These are phyloP conservation scores for Talaromyces sp. DNA, from an alignment of 2,329 filamentous ascomycete genomes.

Conservation along the genomic window DNA sequence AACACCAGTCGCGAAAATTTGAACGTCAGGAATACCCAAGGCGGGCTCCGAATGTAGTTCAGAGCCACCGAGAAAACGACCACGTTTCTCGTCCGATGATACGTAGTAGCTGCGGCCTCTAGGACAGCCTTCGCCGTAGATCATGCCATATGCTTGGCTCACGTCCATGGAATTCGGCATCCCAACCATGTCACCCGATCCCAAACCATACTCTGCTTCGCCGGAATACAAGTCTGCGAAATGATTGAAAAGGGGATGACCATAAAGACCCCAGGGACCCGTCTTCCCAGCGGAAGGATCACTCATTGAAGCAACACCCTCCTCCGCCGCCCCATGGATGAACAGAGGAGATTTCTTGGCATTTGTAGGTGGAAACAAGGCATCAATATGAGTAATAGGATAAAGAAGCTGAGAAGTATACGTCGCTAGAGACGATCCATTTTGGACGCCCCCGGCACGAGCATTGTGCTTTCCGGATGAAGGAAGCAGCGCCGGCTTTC, in stretches of 20 bases:
- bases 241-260: slow-evolving; percentile 68
- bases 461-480: slow-evolving; percentile 49
- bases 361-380: slow-evolving; percentile 61
- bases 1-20: slow-evolving; percentile 63
- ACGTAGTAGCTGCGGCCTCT: slow-evolving; percentile 77
- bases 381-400: slow-evolving; percentile 73
- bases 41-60: slow-evolving; percentile 57
- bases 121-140: slow-evolving; percentile 81
- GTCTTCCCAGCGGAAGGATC: slow-evolving; percentile 71
- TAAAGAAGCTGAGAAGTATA: slow-evolving; percentile 81
- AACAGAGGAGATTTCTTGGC: slow-evolving; percentile 70
- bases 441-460: slow-evolving; percentile 55
- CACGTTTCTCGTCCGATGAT: slow-evolving; percentile 65
- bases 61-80: slow-evolving; percentile 65
- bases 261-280: slow-evolving; percentile 75
- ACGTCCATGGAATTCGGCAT: slow-evolving; percentile 85
- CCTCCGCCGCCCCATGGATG: slow-evolving; percentile 75
- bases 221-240: slow-evolving; percentile 72
- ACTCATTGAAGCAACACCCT: slow-evolving; percentile 72
- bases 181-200: slow-evolving; percentile 68
- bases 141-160: slow-evolving; percentile 75
- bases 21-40: slow-evolving; percentile 71
- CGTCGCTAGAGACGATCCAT: slow-evolving; percentile 68
- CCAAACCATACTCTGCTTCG: slow-evolving; percentile 70
- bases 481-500: slow-evolving; percentile 62